Evolutionary conservation across 257 asterid genomes (phyloP), one percentile per base, ranked within the genome.

Genomic region (Nicotiana benthamiana): DNA sequence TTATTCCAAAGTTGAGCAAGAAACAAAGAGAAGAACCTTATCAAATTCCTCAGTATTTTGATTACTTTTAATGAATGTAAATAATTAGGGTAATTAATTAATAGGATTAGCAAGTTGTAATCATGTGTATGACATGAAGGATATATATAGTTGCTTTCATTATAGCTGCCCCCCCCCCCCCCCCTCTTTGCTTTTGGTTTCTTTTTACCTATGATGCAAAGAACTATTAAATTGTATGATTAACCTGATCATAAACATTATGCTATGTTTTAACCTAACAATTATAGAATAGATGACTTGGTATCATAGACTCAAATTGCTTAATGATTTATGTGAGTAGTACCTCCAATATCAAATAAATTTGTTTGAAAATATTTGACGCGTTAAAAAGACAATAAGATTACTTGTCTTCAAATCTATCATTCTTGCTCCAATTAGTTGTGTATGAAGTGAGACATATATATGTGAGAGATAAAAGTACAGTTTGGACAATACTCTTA

Each of bases 41-140:
- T 84, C 88, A 88, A 57, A 84, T 88, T 66, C 89, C 88, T 30
- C 85, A 85, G 77, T 85, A 86, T 83, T 88, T 88, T 78, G 89
- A 88, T 78, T n/a, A n/a, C n/a, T n/a, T n/a, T n/a, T n/a, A n/a
- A n/a, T n/a, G 30, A 17, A 46, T 76, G 78, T 81, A 75, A 80
- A 75, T 84, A 85, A 61, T 75, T 78, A 79, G 83, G 66, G 63
- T 46, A 62, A 70, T 80, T 72, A 80, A 74, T 83, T 53, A 76
- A 56, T 75, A 64, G n/a, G 63, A 16, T 56, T 56, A 53, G 53
- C 40, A 63, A 65, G 59, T 43, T 60, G 32, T 77, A 59, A 57
- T 32, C 80, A 77, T 30, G 80, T 54, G 28, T n/a, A n/a, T n/a
- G 67, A 76, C 80, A 54, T 56, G 80, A 30, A 56, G 4, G n/a